A percentile compares a stretch with the other conserved stretches of the same genome.
phyloP scores from a whole-genome alignment of 371 early-diverging fungal genomes.

The Mucor velutinosus region DNA sequence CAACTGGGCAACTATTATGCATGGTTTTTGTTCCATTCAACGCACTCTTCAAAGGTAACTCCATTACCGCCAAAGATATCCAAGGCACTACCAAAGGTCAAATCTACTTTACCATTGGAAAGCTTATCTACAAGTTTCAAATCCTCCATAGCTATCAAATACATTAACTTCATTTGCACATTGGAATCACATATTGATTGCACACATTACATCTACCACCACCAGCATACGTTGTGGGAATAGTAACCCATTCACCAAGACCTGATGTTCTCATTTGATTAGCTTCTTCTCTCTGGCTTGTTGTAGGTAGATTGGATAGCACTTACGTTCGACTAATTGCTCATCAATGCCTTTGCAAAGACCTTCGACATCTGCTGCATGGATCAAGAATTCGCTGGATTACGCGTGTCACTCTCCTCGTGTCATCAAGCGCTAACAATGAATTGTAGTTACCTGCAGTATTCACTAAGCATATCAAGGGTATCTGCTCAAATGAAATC shows the following conservation, averaged over 20 bases:
- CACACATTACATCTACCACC: constrained; percentile 75
- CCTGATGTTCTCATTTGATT: constrained; percentile 20
- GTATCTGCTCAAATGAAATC: constrained; percentile 33
- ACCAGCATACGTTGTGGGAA: constrained; percentile 96
- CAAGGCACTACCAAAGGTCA: constrained; percentile 95
- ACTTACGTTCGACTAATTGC: constrained; percentile 73
- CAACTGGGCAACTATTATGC: constrained; percentile 1
- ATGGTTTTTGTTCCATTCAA: constrained; percentile 67
- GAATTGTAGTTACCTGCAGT: constrained; percentile 68
- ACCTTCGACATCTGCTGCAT: constrained; percentile 98
- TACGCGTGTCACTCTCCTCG: not conserved
- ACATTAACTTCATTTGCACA: not conserved
- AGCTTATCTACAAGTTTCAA: constrained; percentile 77
- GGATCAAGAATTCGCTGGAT: constrained; percentile 89
- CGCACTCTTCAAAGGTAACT: constrained; percentile 83
- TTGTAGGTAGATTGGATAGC: too few relatives aligned
- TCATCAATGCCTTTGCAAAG: constrained; percentile 92
- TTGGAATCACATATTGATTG: not conserved
- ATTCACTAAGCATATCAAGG: constrained; percentile 62
- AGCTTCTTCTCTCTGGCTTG: not conserved
- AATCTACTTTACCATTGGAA: constrained; percentile 86
- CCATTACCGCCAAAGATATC: constrained; percentile 96
- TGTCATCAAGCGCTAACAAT: not conserved
- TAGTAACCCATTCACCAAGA: constrained; percentile 83
- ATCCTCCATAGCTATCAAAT: constrained; percentile 66